These are phyloP conservation scores for Verticillium longisporum DNA, from an alignment of 2,329 filamentous ascomycete species.

Conservation along the genomic window DNA sequence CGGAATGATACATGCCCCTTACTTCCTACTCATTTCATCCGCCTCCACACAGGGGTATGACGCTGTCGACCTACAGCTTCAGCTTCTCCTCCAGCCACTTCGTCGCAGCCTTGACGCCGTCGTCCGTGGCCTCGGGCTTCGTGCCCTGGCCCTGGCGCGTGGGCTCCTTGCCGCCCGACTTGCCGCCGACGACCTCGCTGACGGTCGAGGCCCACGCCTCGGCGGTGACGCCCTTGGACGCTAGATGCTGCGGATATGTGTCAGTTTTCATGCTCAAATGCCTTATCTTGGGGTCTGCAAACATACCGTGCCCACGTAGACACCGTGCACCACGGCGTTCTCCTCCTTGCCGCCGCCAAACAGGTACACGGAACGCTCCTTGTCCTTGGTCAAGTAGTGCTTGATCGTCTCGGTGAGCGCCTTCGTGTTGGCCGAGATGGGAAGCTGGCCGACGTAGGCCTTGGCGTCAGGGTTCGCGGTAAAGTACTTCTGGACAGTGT, in stretches of 20 bases:
- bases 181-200: slow-evolving; percentile 75
- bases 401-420: slow-evolving; percentile 85
- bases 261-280: slow-evolving; percentile 4
- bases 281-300: background rate
- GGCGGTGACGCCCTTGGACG: slow-evolving; percentile 70
- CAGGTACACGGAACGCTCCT: slow-evolving; percentile 83
- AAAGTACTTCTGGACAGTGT: slow-evolving; percentile 74
- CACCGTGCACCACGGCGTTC: slow-evolving; percentile 73
- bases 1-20: background rate
- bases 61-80: slow-evolving; percentile 47
- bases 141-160: slow-evolving; percentile 83
- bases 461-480: slow-evolving; percentile 60
- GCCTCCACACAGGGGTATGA: background rate
- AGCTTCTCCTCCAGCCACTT: slow-evolving; percentile 79
- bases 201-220: slow-evolving; percentile 80
- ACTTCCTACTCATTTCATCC: background rate
- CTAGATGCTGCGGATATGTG: slow-evolving; percentile 41
- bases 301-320: slow-evolving; percentile 79
- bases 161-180: slow-evolving; percentile 87
- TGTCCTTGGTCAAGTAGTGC: slow-evolving; percentile 63
- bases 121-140: slow-evolving; percentile 74
- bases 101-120: slow-evolving; percentile 73
- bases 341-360: slow-evolving; percentile 68
- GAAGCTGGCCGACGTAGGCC: slow-evolving; percentile 69
- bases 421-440: slow-evolving; percentile 75